Evolutionary conservation across 108 stramenopile genomes (phyloP), one percentile per base, ranked within the genome.

Genomic region (Aurantiochytrium sp.): DNA sequence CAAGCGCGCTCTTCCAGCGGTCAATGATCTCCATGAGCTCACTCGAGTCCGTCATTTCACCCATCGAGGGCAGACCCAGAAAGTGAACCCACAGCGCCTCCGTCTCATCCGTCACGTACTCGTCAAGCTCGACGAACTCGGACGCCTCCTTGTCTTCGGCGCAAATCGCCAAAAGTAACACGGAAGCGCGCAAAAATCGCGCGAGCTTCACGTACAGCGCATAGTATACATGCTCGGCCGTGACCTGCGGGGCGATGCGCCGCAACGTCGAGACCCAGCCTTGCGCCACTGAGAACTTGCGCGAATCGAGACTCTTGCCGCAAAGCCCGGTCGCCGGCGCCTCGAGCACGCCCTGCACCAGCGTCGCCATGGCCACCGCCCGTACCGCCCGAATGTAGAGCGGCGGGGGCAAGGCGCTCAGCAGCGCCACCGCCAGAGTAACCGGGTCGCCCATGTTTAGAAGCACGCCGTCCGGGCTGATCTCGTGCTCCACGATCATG

Each of bases 361-460:
- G 4, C n/a, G 45, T 81, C 17, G 73, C 73, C 42, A 81, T 81
- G n/a, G 73, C 73, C 12, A 81, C 45, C 12, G 73, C 73, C 10
- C 73, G 73, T 12, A 48, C 73, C 10, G 73, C 73, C 19, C 45
- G 39, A 48, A 81, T 41, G 45, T 81, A 48, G 19, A 48, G 45
- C 12, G 39, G 45, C 39, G 21, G 15, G 27, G 73, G 73, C 0
- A 81, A 24, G 0, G 73, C 45, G 24, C 42, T 27, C 21, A 81
- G n/a, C 4, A 81, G 45, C 6, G 42, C 73, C 39, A 81, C 73
- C 0, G 30, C 8, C n/a, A 81, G 42, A 12, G 30, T 48, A 12
- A 48, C 73, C n/a, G 73, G 73, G 24, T 81, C 73, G 42, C 10
- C 45, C 73, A 81, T 81, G 24, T 81, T 81, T 10, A 81, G 39